phyloP scores from a whole-genome alignment of 2,329 filamentous ascomycete genomes.

The Alternaria angustiovoidea region DNA sequence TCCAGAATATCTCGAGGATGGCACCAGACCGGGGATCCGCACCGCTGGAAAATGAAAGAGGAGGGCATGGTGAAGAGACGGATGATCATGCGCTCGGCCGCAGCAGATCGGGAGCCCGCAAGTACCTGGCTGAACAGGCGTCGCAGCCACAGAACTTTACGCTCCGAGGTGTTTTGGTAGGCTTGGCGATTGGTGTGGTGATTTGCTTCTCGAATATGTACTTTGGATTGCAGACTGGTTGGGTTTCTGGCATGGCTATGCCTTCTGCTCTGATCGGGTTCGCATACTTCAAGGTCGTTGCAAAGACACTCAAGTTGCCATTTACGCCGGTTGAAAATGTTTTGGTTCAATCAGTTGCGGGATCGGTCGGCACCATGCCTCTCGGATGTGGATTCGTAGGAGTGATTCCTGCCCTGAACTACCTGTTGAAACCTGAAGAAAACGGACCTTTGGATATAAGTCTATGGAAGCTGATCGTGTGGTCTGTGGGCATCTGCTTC shows the following conservation, averaged over 20 bases:
- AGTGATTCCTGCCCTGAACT: constrained; percentile 91
- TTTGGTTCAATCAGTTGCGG: constrained; percentile 92
- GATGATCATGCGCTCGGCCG: constrained; percentile 25
- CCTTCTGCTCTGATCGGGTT: constrained; percentile 93
- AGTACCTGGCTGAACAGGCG: constrained; percentile 43
- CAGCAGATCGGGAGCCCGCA: constrained; percentile 27
- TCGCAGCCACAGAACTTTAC: constrained; percentile 77
- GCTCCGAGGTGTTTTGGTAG: constrained; percentile 77
- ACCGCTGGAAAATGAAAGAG: constrained; percentile 32
- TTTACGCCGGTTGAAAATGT: constrained; percentile 98
- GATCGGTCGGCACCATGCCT: constrained; percentile 95
- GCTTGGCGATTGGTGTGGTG: constrained; percentile 82
- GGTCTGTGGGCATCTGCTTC: constrained; percentile 92
- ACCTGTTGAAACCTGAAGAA: constrained; percentile 78
- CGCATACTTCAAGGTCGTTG: constrained; percentile 85
- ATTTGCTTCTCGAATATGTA: constrained; percentile 99
- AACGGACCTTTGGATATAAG: constrained; percentile 77
- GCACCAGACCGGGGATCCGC: constrained; percentile 47
- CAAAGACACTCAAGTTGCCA: constrained; percentile 75
- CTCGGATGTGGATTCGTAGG: constrained; percentile 95
- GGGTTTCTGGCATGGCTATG: constrained; percentile 93
- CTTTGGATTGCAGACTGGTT: constrained; percentile 92
- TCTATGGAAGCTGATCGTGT: constrained; percentile 81
- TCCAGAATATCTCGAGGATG: constrained; percentile 37
- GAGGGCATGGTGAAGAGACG: constrained; percentile 25